Evolutionary conservation across 164 flowering plant genomes (phyloP).

Genomic region (Hamamelis virginiana): DNA sequence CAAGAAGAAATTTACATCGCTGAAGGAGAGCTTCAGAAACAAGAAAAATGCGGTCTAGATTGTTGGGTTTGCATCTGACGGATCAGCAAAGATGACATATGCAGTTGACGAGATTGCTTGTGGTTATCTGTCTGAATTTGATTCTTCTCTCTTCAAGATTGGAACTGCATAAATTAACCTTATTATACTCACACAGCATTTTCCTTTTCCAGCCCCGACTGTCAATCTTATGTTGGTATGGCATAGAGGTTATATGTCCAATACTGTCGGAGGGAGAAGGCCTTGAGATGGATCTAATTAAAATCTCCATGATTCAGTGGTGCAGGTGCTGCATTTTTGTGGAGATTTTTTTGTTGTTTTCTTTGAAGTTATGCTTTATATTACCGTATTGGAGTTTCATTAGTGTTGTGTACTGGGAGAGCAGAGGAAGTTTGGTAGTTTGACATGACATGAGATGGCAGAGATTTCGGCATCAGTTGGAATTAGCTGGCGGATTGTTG

Average conservation of each 20-base stretch:
- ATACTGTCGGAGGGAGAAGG: not conserved
- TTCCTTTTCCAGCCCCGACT: not conserved
- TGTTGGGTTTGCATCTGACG: not conserved
- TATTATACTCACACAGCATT: not conserved
- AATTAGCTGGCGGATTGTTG: not conserved
- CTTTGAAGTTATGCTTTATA: not conserved
- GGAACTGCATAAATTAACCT: not conserved
- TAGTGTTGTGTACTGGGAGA: not conserved
- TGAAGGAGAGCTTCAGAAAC: constrained; percentile 84
- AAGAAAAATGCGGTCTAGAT: constrained; percentile 44
- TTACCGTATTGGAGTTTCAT: not conserved
- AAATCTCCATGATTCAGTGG: not conserved
- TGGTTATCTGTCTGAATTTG: not conserved
- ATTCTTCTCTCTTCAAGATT: not conserved
- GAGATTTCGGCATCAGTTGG: not conserved
- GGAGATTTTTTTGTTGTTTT: no score
- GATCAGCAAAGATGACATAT: no score
- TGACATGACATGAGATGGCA: not conserved
- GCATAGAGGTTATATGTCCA: constrained; percentile 1
- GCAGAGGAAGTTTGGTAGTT: not conserved
- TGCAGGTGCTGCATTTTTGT: not conserved
- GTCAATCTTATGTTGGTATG: not conserved
- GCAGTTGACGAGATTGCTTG: not conserved
- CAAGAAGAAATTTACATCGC: constrained; percentile 69
- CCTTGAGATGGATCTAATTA: not conserved